Conservation (phyloP, 805 yeast genomes). For the Ogataea saltuana region DNA sequence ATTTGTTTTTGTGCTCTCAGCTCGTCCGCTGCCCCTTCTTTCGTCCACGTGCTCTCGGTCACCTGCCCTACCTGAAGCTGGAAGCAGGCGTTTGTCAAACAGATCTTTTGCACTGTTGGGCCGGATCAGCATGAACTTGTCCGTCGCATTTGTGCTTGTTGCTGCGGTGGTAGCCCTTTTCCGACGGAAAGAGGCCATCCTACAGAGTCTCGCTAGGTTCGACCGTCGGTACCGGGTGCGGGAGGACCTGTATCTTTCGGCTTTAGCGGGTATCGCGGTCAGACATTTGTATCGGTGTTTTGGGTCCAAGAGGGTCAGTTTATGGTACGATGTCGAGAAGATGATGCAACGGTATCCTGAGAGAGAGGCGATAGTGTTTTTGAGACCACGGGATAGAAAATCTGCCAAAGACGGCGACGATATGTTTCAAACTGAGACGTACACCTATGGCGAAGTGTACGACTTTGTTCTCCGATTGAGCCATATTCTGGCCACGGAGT, state of each 20-base stretch:
- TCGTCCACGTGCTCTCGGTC: too few relatives aligned
- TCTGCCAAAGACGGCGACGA: conserved; percentile 48
- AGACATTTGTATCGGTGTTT: conserved; percentile 41
- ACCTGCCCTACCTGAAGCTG: too few relatives aligned
- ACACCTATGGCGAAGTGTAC: conserved; percentile 69
- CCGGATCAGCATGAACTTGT: too few relatives aligned
- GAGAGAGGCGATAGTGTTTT: conserved; percentile 62
- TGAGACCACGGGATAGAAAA: conserved; percentile 45
- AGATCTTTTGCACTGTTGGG: too few relatives aligned
- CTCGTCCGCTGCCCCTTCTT: too few relatives aligned
- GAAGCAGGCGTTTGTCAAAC: too few relatives aligned
- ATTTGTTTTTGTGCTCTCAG: too few relatives aligned
- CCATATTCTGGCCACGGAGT: conserved; percentile 59
- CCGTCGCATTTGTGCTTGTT: not conserved
- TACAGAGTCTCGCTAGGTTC: conserved; percentile 2
- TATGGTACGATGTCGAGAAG: conserved; percentile 70
- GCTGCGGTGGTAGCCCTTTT: not conserved
- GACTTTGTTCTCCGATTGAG: conserved; percentile 67
- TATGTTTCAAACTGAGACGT: conserved; percentile 59
- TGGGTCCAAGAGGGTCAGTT: conserved; percentile 48
- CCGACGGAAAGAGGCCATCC: not conserved
- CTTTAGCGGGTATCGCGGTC: conserved; percentile 41
- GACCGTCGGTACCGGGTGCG: conserved; percentile 45
- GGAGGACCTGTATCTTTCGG: conserved; percentile 57
- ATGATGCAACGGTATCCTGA: conserved; percentile 51